These are phyloP conservation scores for Candida koratica DNA, from an alignment of 805 yeast genomes.

Conservation along the genomic window DNA sequence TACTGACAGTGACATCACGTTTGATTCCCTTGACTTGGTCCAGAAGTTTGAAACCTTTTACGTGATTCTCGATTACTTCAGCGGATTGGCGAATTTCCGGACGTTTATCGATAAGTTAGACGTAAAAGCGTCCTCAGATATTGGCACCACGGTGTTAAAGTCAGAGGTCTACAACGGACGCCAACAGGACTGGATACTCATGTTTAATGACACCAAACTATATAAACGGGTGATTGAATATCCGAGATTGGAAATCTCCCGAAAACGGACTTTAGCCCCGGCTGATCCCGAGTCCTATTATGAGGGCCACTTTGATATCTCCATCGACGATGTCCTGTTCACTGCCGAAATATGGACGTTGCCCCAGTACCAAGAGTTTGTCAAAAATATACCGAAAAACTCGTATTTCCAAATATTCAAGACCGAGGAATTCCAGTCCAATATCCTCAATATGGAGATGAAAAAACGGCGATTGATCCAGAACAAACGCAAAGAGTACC, in stretches of 20 bases:
- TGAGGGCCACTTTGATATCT: constrained; percentile 30
- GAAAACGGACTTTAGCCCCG: constrained; percentile 32
- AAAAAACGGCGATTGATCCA: constrained; percentile 51
- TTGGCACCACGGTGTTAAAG: constrained; percentile 8
- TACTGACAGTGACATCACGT: constrained; percentile 25
- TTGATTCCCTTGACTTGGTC: constrained; percentile 36
- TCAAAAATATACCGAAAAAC: constrained; percentile 20
- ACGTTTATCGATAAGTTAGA: constrained; percentile 41
- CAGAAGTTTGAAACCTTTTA: constrained; percentile 51
- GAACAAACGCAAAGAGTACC: constrained; percentile 58
- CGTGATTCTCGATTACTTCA: constrained; percentile 40
- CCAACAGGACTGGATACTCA: constrained; percentile 32
- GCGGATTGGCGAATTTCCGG: constrained; percentile 45
- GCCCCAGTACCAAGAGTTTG: constrained; percentile 24
- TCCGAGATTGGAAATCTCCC: constrained; percentile 30
- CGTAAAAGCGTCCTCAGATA: constrained; percentile 16
- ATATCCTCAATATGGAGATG: constrained; percentile 32
- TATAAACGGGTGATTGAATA: constrained; percentile 35
- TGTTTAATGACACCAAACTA: constrained; percentile 50
- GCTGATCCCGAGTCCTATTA: constrained; percentile 27
- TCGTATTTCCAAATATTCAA: constrained; percentile 5
- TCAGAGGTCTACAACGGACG: constrained; percentile 8
- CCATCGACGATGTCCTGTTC: constrained; percentile 20
- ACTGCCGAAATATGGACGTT: constrained; percentile 30
- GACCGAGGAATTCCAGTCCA: constrained; percentile 9